Evolutionary conservation across 2,329 filamentous ascomycete genomes (phyloP), one percentile per base, ranked within the genome.

Genomic region (Chaetomium globosum): DNA sequence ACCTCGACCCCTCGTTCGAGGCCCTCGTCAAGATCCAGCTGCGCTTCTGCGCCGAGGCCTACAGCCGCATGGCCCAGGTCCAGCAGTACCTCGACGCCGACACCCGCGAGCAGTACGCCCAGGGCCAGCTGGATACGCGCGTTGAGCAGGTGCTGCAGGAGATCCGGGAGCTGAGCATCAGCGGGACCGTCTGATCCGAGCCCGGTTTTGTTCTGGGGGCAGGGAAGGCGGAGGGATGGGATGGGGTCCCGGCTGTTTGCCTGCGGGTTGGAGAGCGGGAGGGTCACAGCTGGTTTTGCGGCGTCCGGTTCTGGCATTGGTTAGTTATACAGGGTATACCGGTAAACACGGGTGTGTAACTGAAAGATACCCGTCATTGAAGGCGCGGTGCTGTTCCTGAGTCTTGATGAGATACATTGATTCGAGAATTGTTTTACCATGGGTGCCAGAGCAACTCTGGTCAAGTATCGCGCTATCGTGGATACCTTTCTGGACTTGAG

Each of bases 21-120:
- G 95, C 96, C 0, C 87, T 99, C 60, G 95, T 99, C 77, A 99
- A 99, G 83, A 99, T 99, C 71, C 95, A 99, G 81, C 79, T 99
- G 73, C 86, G 95, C 46, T 99, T 99, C 82, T 99, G 96, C 74
- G 95, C 96, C 8, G 95, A 99, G 80, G 95, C 95, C 1, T 99
- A 99, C 79, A 93, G 89, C 68, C 85, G 95, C 56, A 99, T 99
- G 95, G 95, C 96, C 30, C 96, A 99, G 81, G 96, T 99, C 64
- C 95, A 99, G 81, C 95, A 99, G 80, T 98, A 97, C 77, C 84
- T 99, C 36, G 95, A 98, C 76, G 90, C 94, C 33, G 93, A 97
- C 75, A 98, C 94, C 60, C 86, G 95, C 77, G 95, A 99, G 70
- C 91, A 97, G 79, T 99, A 99, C 78, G 95, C 95, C 1, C 88